Base-by-base conservation (phyloP, 2,329 filamentous ascomycete species). In the Basipetospora sp. region DNA sequence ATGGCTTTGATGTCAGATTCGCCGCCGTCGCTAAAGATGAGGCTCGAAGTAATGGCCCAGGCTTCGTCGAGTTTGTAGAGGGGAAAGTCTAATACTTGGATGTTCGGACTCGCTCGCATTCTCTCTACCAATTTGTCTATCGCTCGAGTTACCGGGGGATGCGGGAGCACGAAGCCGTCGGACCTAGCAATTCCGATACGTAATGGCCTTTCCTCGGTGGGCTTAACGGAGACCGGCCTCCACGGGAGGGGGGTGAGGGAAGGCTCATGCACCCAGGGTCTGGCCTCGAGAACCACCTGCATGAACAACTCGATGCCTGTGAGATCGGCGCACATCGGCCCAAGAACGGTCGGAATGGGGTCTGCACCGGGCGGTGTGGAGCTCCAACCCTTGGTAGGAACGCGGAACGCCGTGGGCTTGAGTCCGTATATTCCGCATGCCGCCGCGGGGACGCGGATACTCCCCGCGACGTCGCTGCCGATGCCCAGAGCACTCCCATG, bases 11-110 rank as follows among this genome's bases (percentile, higher is more conserved):
- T 52, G 20, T 69, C 67, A 41, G 72, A 65, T n/a, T 59, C 54
- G 1, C 64, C 76, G 20, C 71, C 75, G 45, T 81, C 77, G 2
- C 63, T 53, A 52, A 71, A 80, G 50, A 77, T 77, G 2, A 74
- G 47, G 1, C 45, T 44, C 2, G 49, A 49, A 11, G 46, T 17
- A 8, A 71, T 58, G 5, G 73, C 56, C 51, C 70, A 59, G 0
- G 64, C 65, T 37, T 67, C 56, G 14, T 54, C 49, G 44, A 77
- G 76, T 38, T 67, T 60, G 44, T 64, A 59, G 16, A 68, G 54
- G 45, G 69, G 52, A 64, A 73, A 70, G 3, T 74, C 64, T 4
- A 77, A 55, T 40, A 77, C 50, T 32, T 77, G 64, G 45, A 73
- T 62, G 14, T 67, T 60, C 25, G 65, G 59, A 42, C 57, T 35